These are phyloP conservation scores for Lophium mytilinum DNA, from an alignment of 495 filamentous ascomycete species.

Conservation along the genomic window DNA sequence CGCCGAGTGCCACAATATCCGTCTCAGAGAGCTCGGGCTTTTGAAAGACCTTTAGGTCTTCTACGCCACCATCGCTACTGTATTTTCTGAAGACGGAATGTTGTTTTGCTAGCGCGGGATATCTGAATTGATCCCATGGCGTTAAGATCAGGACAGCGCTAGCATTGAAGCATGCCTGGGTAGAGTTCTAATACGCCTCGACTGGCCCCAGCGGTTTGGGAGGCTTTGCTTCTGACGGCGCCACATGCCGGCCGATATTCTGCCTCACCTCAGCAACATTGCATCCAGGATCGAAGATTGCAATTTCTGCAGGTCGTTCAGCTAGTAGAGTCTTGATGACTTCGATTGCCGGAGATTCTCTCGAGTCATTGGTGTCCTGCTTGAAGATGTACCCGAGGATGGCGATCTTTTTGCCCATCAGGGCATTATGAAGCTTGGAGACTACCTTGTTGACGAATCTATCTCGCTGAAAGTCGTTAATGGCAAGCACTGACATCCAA, in stretches of 20 bases:
- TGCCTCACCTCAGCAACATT: background rate
- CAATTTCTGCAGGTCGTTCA: background rate
- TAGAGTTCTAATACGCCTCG: background rate
- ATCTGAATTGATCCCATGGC: background rate
- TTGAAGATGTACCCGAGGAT: background rate
- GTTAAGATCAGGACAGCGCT: background rate
- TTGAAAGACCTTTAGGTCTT: background rate
- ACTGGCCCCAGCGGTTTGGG: background rate
- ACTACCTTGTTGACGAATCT: background rate
- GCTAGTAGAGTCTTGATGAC: background rate
- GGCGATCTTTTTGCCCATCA: background rate
- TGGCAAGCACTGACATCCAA: background rate
- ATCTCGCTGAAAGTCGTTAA: background rate
- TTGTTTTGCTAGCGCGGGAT: background rate
- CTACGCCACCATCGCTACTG: background rate
- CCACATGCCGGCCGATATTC: background rate
- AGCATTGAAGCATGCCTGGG: background rate
- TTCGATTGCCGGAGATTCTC: background rate
- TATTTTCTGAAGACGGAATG: background rate
- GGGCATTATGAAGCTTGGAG: background rate
- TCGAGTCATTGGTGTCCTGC: background rate
- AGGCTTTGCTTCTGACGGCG: background rate
- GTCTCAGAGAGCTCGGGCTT: background rate
- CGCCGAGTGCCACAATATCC: background rate
- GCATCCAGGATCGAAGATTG: background rate